Evolutionary conservation across 108 stramenopile genomes (phyloP).

Genomic region (Nitzschia sp.): DNA sequence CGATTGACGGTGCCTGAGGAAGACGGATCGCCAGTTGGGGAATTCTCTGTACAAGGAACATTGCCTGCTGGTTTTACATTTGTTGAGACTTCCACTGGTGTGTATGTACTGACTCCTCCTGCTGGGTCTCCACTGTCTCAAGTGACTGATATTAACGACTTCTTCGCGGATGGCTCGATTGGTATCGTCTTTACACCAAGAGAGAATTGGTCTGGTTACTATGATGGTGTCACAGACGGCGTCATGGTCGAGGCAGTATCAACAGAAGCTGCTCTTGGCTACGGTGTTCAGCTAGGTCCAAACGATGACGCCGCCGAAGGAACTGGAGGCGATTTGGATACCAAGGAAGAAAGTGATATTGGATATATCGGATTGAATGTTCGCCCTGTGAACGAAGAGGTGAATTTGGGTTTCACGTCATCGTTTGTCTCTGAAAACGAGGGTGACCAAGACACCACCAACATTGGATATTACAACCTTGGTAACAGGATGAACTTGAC

Average conservation of each 20-base stretch:
- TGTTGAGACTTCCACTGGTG: not conserved
- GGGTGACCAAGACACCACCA: not conserved
- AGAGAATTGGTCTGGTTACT: conserved; percentile 1
- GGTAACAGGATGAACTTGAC: not conserved
- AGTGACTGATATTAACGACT: not conserved
- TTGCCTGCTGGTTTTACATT: not conserved
- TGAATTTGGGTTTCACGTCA: not conserved
- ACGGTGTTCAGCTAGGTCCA: conserved; percentile 4
- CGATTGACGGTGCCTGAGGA: conserved; percentile 6
- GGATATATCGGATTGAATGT: conserved; percentile 8
- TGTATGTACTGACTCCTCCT: conserved; percentile 3
- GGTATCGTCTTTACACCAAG: conserved; percentile 2
- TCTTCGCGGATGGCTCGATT: not conserved
- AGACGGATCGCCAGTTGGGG: not conserved
- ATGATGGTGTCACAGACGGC: not conserved
- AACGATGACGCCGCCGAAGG: conserved; percentile 3
- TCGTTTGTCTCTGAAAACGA: conserved; percentile 10
- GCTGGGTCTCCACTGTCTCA: not conserved
- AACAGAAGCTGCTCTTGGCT: conserved; percentile 3
- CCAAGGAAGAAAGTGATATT: conserved; percentile 7
- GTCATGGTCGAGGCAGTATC: conserved; percentile 15
- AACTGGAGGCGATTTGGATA: conserved; percentile 9
- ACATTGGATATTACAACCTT: not conserved
- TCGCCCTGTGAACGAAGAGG: not conserved
- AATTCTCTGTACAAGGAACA: not conserved